Conservation (phyloP, 2,329 filamentous ascomycete genomes). For the Penicillium sp. region DNA sequence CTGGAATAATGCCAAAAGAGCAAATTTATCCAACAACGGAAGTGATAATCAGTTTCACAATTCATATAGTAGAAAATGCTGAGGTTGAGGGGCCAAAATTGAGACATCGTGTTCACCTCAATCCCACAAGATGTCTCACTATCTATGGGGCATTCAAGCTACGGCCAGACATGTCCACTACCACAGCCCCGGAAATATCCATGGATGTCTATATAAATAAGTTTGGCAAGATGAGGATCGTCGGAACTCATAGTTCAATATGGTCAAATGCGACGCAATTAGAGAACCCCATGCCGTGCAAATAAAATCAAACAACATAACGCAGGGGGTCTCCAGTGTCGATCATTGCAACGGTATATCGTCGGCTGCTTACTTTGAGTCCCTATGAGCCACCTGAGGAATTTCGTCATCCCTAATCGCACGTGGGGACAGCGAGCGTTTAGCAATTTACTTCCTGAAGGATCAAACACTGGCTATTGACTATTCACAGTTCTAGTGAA, state of each 20-base stretch:
- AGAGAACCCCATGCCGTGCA: background rate
- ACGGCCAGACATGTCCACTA: background rate
- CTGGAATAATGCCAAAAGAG: background rate
- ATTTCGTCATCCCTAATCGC: too few species aligned
- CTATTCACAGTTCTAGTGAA: too few species aligned
- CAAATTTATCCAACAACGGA: background rate
- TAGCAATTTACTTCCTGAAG: too few species aligned
- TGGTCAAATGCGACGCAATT: background rate
- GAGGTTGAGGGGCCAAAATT: background rate
- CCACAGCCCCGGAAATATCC: background rate
- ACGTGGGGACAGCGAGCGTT: too few species aligned
- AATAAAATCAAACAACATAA: background rate
- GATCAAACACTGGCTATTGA: too few species aligned
- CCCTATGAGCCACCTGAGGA: too few species aligned
- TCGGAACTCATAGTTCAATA: background rate
- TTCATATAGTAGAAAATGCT: background rate
- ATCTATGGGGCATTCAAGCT: background rate
- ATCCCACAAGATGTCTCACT: background rate
- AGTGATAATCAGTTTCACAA: background rate
- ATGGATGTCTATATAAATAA: background rate
- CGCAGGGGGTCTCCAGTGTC: too few species aligned
- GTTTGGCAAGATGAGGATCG: background rate
- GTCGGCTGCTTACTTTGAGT: too few species aligned
- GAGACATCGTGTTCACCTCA: conserved; percentile 2
- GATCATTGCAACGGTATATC: too few species aligned